Percentiles rank a stretch among this genome's conserved stretches.
These are phyloP conservation scores for Xylariomycetidae sp. DNA, from an alignment of 2,329 filamentous ascomycete genomes.

Conservation along the genomic window DNA sequence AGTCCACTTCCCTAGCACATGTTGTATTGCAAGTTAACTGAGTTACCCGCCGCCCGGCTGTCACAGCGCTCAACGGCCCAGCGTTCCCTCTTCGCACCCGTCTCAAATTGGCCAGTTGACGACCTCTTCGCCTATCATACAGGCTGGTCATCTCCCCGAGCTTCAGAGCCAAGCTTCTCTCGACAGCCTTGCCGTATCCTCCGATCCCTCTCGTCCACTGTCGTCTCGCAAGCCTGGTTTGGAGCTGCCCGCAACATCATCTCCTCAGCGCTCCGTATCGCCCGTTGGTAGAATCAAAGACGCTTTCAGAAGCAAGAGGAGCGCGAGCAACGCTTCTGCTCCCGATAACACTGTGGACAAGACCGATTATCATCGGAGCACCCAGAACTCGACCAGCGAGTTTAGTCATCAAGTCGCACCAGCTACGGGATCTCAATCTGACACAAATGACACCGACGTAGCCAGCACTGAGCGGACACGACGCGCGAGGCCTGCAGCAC, in stretches of 20 bases:
- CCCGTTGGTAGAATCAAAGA: conserved; percentile 68
- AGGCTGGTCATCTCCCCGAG: conserved; percentile 48
- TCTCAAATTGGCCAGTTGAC: conserved; percentile 66
- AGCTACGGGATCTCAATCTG: conserved; percentile 14
- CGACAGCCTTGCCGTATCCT: conserved; percentile 22
- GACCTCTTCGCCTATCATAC: conserved; percentile 63
- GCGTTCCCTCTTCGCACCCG: conserved; percentile 52
- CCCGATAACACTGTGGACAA: no score
- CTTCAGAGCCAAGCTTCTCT: conserved; percentile 31
- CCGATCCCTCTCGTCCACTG: conserved; percentile 24
- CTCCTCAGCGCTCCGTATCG: conserved; percentile 58
- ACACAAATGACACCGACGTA: conserved; percentile 17
- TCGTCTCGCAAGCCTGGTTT: conserved; percentile 33
- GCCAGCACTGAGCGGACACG: conserved; percentile 12
- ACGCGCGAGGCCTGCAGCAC: conserved; percentile 17
- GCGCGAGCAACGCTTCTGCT: conserved; percentile 36
- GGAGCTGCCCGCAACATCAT: conserved; percentile 37
- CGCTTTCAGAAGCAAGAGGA: conserved; percentile 60
- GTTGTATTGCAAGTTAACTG: no score
- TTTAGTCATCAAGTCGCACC: conserved; percentile 15
- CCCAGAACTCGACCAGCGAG: no score
- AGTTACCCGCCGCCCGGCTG: no score
- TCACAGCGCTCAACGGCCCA: conserved; percentile 41
- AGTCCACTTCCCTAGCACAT: no score
- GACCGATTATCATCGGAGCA: no score